Conservation (phyloP, 2,329 filamentous ascomycete genomes). For the Acarospora socialis region DNA sequence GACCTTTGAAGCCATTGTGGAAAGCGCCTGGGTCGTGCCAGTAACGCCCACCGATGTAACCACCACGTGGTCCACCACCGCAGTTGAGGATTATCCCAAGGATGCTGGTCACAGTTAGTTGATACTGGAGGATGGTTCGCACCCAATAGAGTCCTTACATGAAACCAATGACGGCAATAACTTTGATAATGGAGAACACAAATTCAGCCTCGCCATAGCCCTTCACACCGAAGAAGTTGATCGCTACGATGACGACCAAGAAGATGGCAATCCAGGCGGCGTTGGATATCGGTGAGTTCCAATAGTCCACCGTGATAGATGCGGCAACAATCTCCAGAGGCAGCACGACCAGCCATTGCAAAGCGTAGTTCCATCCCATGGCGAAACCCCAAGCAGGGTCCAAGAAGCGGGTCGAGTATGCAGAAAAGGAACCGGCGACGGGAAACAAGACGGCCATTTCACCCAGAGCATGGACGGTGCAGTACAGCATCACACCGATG, state of each 20-base stretch:
- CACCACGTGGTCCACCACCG: conserved; percentile 57
- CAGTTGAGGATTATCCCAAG: conserved; percentile 76
- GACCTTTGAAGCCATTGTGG: conserved; percentile 53
- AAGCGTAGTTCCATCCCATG: conserved; percentile 88
- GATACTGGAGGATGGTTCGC: conserved; percentile 1
- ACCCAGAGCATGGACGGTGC: conserved; percentile 79
- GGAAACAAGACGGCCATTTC: conserved; percentile 86
- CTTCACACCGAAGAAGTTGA: conserved; percentile 80
- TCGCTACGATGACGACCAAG: conserved; percentile 56
- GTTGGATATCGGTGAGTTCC: conserved; percentile 50
- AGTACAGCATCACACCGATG: conserved; percentile 78
- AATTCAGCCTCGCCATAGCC: conserved; percentile 87
- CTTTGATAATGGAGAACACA: conserved; percentile 72
- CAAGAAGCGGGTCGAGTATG: conserved; percentile 81
- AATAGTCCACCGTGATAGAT: conserved; percentile 70
- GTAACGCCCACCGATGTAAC: conserved; percentile 66
- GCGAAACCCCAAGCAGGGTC: conserved; percentile 92
- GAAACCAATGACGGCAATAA: conserved; percentile 74
- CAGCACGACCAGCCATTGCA: conserved; percentile 75
- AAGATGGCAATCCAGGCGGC: conserved; percentile 76
- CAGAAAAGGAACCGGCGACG: conserved; percentile 80
- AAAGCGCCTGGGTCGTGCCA: conserved; percentile 60
- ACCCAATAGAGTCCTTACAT: conserved; percentile 43
- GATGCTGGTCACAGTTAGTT: conserved; percentile 38
- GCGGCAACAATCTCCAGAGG: conserved; percentile 80